Base-by-base conservation (phyloP, 768 basidiomycete species). In the Sutorius australiensis region DNA sequence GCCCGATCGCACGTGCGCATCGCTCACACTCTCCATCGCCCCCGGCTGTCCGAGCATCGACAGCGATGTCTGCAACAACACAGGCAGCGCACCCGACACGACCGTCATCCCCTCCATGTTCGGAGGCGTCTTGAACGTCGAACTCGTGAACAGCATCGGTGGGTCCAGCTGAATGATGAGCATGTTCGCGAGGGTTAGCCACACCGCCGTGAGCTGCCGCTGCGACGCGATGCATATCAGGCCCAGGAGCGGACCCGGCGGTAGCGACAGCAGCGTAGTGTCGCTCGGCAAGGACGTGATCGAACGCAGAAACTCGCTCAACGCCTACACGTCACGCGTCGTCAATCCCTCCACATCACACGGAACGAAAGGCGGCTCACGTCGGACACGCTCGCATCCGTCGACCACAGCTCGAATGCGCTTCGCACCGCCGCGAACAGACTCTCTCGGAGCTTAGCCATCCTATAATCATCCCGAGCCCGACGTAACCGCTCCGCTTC, bases 251-350 rank as follows among this genome's bases (percentile, higher is more conserved):
- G 93, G 93, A 6, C 82, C 84, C 8, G 93, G 80, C 3, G 90
- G 83, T 0, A 97, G 77, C 0, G 92, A 88, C 9, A 97, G 75
- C 14, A 97, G 67, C 0, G 92, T 95, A 17, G 73, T 77, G 50
- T 93, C 89, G 3, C 79, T 75, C 0, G 90, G 87, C 30, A 95
- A 77, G 3, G 86, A 83, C 0, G 94, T 92, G 51, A 95, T 88
- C 0, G 90, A 86, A 56, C 89, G 91, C 73, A 94, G 79, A 33
- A 95, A 74, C 58, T 92, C 86, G 73, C 87, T 92, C 55, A 92
- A 70, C 6, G 84, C 83, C 91, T 93, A 46, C 31, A 47, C 37
- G 31, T 53, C 0, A 17, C 48, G 42, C 33, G 17, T 7, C 13
- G 46, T 63, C 47, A 61, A 33, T 21, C n/a, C 14, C 44, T 17